A percentile compares a stretch with the other conserved stretches of the same genome.
Evolutionary conservation across 2,329 filamentous ascomycete species (phyloP).

Genomic region (Apiospora arundinis): DNA sequence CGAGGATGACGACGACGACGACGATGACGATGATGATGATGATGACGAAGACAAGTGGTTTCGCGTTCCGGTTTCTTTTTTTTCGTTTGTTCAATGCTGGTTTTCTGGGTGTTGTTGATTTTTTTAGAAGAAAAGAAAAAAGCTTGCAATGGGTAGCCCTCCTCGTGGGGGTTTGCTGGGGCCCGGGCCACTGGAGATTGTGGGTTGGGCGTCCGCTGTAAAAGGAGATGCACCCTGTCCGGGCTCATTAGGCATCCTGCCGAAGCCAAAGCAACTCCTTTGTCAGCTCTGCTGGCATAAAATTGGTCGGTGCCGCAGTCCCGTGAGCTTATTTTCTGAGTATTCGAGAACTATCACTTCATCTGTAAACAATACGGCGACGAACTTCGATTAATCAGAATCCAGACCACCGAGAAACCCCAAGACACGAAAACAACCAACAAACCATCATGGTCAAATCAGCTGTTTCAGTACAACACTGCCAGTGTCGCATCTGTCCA

Average conservation of each 20-base stretch:
- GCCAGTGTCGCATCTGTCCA: too few relatives aligned
- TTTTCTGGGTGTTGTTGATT: not conserved
- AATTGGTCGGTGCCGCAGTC: not conserved
- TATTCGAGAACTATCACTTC: not conserved
- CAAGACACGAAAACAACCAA: too few relatives aligned
- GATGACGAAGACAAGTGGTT: too few relatives aligned
- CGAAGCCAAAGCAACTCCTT: conserved; percentile 3
- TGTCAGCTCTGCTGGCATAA: not conserved
- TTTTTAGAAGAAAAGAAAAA: not conserved
- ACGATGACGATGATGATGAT: too few relatives aligned
- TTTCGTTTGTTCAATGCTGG: not conserved
- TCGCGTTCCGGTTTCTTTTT: not conserved
- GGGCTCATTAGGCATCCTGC: not conserved
- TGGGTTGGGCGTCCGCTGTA: not conserved
- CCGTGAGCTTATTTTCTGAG: not conserved
- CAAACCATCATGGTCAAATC: too few relatives aligned
- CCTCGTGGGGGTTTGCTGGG: not conserved
- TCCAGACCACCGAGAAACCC: too few relatives aligned
- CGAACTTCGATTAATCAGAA: too few relatives aligned
- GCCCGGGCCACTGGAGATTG: not conserved
- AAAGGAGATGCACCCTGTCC: not conserved
- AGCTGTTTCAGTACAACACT: too few relatives aligned
- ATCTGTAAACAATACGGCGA: too few relatives aligned
- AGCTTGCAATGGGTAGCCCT: not conserved
- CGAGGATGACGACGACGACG: too few relatives aligned